Base-by-base conservation (phyloP, 179 eudicot genomes). In the Patellifolia procumbens region DNA sequence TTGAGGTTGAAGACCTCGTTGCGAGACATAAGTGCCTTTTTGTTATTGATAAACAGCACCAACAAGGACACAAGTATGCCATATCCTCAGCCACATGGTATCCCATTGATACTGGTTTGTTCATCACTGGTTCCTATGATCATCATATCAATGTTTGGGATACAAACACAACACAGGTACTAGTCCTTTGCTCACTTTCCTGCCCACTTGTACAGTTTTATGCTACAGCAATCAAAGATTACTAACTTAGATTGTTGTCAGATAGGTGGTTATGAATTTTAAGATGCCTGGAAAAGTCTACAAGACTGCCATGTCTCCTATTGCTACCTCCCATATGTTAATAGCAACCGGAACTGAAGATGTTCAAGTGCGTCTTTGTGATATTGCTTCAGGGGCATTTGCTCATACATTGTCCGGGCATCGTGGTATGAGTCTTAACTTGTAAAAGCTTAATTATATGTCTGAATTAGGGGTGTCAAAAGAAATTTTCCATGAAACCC, bases 361-460 rank as follows among this genome's bases (percentile, higher is more conserved):
- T 89, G 99, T 95, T 80, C 99, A 95, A 88, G 97, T 95, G 85
- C 99, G 99, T 76, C 92, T 95, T 64, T 92, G 99, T 80, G 99
- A 95, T 88, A 91, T 95, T 86, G 86, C 95, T 74, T 95, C 99
- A 16, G 99, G 99, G 75, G 99, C 99, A 80, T 95, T 95, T 82
- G 80, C 97, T 79, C 99, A 95, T 76, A 95, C 99, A 73, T 81
- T 95, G 83, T 95, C 99, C 77, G 99, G 99, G 66, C 99, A 95
- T 85, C 99, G 97, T 79, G 99, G 99, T 95, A 91, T 77, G 92
- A n/a, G 60, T 66, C 26, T 52, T 77, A 19, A 29, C 29, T 69
- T 42, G 29, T 2, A 48, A 29, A 7, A 49, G 22, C n/a, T 68
- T 5, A 45, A 19, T 26, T 16, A 26, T 68, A 45, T 19, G 19